Conservation (phyloP, 768 basidiomycete genomes). For the Leucocoprinus sp. region DNA sequence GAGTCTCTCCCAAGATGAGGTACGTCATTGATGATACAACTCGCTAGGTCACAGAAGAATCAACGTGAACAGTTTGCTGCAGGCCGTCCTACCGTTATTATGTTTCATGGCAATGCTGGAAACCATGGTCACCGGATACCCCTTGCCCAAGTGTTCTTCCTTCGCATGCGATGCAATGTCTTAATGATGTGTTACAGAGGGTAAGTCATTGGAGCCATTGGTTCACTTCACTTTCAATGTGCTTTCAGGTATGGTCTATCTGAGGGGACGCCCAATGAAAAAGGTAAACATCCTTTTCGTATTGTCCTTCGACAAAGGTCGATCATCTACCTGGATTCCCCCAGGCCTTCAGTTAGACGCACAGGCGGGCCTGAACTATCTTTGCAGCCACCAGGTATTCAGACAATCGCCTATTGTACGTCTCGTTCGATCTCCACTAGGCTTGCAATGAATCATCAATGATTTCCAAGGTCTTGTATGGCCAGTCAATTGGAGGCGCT, state of each 20-base stretch:
- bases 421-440: not conserved
- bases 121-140: constrained; percentile 89
- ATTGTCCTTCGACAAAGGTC: not conserved
- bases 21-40: constrained; percentile 16
- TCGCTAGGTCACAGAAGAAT: not conserved
- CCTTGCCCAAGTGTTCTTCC: constrained; percentile 73
- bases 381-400: constrained; percentile 55
- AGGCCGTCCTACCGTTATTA: constrained; percentile 74
- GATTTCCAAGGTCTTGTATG: constrained; percentile 55
- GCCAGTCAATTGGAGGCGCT: constrained; percentile 88
- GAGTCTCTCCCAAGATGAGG: constrained; percentile 51
- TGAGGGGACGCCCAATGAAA: constrained; percentile 80
- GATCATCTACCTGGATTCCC: not conserved
- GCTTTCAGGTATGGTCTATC: constrained; percentile 72
- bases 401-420: constrained; percentile 61
- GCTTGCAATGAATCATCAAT: not conserved
- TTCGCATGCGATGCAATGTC: constrained; percentile 85
- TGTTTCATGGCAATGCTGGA: constrained; percentile 91
- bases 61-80: constrained; percentile 28
- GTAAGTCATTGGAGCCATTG: constrained; percentile 32
- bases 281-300: constrained; percentile 37
- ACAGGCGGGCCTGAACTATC: constrained; percentile 72
- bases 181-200: constrained; percentile 92
- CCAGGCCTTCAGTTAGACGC: constrained; percentile 81
- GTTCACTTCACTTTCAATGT: constrained; percentile 1